phyloP scores from a whole-genome alignment of 352 stramenopile genomes.

The Phytophthora hibernalis region DNA sequence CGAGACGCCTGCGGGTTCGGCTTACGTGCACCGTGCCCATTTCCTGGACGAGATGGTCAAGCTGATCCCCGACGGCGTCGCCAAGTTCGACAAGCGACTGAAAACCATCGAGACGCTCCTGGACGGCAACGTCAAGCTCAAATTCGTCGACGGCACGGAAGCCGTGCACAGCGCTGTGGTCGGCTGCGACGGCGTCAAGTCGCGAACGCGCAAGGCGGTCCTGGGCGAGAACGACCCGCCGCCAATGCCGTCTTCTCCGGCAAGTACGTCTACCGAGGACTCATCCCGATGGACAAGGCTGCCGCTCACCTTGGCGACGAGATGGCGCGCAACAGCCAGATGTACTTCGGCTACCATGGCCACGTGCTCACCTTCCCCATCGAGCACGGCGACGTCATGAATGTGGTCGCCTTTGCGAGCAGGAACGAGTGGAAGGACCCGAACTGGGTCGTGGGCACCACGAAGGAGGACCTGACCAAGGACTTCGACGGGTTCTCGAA shows the following conservation, averaged over 20 bases:
- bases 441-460: conserved; percentile 43
- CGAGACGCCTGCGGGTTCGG: conserved; percentile 35
- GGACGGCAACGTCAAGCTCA: conserved; percentile 43
- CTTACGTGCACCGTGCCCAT: conserved; percentile 44
- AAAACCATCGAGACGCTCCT: conserved; percentile 38
- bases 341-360: conserved; percentile 50
- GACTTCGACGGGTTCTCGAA: conserved; percentile 41
- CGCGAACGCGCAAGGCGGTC: conserved; percentile 36
- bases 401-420: conserved; percentile 46
- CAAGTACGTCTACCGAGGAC: conserved; percentile 46
- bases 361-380: conserved; percentile 47
- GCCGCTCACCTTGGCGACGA: conserved; percentile 38
- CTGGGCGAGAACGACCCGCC: conserved; percentile 36
- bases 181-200: conserved; percentile 44
- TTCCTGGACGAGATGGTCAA: conserved; percentile 45
- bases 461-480: conserved; percentile 38
- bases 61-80: conserved; percentile 34
- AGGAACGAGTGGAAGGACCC: conserved; percentile 43
- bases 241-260: conserved; percentile 41
- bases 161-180: conserved; percentile 43
- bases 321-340: conserved; percentile 47
- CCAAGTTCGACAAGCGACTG: conserved; percentile 41
- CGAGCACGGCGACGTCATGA: conserved; percentile 44
- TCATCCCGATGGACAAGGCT: conserved; percentile 47
- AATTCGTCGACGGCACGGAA: conserved; percentile 39